Percentiles rank a stretch among this genome's conserved stretches.
phyloP scores from a whole-genome alignment of 2,329 filamentous ascomycete genomes.

The Phialophora tarda region DNA sequence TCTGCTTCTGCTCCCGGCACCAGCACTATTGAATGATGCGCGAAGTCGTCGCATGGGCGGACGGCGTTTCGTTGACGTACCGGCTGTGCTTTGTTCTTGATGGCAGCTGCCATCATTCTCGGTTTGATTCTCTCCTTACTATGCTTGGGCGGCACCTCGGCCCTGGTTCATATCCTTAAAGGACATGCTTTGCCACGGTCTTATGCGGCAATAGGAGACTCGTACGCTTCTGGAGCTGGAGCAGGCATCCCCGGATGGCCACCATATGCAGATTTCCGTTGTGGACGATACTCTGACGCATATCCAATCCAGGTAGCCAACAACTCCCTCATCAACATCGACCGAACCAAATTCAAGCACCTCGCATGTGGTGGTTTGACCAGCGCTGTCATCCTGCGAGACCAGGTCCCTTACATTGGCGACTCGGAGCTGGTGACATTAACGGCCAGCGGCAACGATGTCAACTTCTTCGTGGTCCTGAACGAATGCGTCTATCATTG shows the following conservation, averaged over 20 bases:
- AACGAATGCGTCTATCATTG: conserved; percentile 43
- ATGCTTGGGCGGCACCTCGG: not conserved
- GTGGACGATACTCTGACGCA: conserved; percentile 40
- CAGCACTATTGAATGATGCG: conserved; percentile 3
- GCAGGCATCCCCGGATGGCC: conserved; percentile 36
- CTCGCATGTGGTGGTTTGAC: conserved; percentile 40
- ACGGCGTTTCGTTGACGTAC: conserved; percentile 1
- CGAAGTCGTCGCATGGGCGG: not conserved
- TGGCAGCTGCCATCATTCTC: conserved; percentile 9
- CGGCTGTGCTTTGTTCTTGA: not conserved
- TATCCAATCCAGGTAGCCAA: conserved; percentile 40
- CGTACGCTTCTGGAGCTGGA: conserved; percentile 41
- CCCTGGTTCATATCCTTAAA: not conserved
- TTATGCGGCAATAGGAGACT: conserved; percentile 42
- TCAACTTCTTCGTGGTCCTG: conserved; percentile 41
- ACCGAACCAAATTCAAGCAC: conserved; percentile 35
- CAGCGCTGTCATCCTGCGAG: conserved; percentile 33
- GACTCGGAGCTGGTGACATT: conserved; percentile 39
- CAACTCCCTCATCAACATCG: conserved; percentile 26
- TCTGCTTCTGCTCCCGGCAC: not conserved
- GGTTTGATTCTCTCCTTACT: conserved; percentile 4
- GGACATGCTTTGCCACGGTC: conserved; percentile 4
- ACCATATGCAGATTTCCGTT: conserved; percentile 26
- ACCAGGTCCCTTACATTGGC: conserved; percentile 33
- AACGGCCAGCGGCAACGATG: conserved; percentile 42